Base-by-base conservation (phyloP, 129 eudicot species). In the Ambrosia artemisiifolia region DNA sequence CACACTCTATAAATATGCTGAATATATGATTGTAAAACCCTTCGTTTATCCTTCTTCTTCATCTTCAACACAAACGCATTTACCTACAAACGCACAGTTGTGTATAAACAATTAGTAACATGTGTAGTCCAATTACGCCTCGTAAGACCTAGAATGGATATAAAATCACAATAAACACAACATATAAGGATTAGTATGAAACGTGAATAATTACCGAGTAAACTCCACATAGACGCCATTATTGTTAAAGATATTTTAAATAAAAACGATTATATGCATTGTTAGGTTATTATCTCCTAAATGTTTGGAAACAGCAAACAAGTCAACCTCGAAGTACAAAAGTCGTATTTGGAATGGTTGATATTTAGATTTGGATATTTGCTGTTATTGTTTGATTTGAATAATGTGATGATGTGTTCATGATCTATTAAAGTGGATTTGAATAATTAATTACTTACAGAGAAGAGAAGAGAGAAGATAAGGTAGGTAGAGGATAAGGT, bases 1-100 rank as follows among this genome's bases (percentile, higher is more conserved):
- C 83, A 76, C 9, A 85, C 84, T 33, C 87, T 75, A 66, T 82
- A 79, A 9, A 92, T 88, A 72, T 86, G 96, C 44, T 88, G 96
- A 11, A 92, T 79, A 40, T 92, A 92, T 11, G 96, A 77, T 19
- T 70, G 79, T 64, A 92, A 66, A 72, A 88, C 72, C 48, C 94
- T 47, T n/a, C 91, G 75, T 79, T 87, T 88, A 47, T 92, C 97
- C 32, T 71, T 85, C 28, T 76, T 84, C 73, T 80, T 87, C 5
- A 92, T 74, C 55, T 69, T 80, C 61, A 91, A 18, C 7, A 88
- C 67, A 46, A 88, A 78, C 40, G 79, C 73, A 72, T 62, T 55
- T 67, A 77, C 62, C n/a, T 61, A 18, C 56, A 43, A 9, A 33
- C 38, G 48, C 28, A 24, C 28, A 24, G 28, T 24, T 24, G 28